Conservation (phyloP, 495 filamentous ascomycete species). For the Aspergillus affinis region DNA sequence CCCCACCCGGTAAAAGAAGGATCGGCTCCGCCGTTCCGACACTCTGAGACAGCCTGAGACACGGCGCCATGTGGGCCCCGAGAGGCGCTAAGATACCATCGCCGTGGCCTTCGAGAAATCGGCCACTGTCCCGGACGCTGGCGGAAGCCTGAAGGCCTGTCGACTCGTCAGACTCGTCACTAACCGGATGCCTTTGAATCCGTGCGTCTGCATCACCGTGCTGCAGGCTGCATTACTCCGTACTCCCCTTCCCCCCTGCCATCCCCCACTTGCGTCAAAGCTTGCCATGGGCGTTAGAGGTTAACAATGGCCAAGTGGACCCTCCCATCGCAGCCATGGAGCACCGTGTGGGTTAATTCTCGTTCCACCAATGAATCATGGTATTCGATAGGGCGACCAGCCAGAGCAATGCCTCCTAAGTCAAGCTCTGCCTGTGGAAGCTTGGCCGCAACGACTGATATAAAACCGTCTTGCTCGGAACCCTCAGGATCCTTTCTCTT, state of each 20-base stretch:
- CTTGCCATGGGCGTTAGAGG: neutral
- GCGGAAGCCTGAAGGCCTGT: neutral
- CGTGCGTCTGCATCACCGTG: neutral
- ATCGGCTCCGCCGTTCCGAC: neutral
- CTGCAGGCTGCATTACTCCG: too few species aligned
- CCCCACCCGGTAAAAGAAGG: neutral
- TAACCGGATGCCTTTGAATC: neutral
- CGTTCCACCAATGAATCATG: neutral
- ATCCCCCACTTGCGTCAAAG: neutral
- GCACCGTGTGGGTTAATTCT: neutral
- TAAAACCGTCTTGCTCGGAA: neutral
- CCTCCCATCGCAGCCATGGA: neutral
- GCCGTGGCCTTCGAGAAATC: neutral
- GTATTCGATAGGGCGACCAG: neutral
- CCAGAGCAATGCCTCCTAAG: neutral
- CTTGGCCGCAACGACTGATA: neutral
- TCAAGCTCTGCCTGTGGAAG: neutral
- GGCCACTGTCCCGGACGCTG: too few species aligned
- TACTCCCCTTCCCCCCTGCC: neutral
- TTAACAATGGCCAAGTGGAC: neutral
- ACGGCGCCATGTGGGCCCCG: neutral
- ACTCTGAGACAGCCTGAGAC: neutral
- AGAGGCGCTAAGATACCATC: too few species aligned
- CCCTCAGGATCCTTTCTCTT: neutral
- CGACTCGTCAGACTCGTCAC: neutral